Percentiles rank a stretch among this genome's conserved stretches.
Evolutionary conservation across 2,329 filamentous ascomycete genomes (phyloP).

Genomic region (Paecilomyces sp.): DNA sequence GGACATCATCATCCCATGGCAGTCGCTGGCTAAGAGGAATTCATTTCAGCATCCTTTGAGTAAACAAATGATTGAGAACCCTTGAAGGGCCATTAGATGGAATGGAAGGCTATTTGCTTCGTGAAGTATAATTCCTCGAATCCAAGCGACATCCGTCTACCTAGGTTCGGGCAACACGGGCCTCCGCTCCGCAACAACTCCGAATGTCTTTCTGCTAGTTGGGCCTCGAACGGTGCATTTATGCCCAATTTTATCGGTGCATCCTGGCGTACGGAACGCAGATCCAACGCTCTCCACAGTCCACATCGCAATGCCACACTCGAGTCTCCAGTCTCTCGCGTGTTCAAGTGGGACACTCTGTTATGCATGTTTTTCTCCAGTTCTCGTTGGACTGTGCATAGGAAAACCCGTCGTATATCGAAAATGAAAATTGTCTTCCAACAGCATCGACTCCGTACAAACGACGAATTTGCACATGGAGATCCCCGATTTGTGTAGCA

Average conservation of each 20-base stretch:
- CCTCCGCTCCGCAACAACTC: constrained; percentile 6
- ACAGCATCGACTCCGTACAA: not conserved
- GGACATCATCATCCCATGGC: not conserved
- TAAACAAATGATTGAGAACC: not conserved
- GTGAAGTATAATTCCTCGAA: not conserved
- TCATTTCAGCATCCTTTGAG: not conserved
- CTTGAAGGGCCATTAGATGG: not conserved
- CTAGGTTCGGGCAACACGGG: not conserved
- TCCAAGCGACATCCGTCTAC: not conserved
- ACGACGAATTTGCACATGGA: not conserved
- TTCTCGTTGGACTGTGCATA: not conserved
- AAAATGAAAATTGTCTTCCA: not conserved
- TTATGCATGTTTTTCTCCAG: not conserved
- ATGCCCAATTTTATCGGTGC: constrained; percentile 19
- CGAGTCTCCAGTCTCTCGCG: not conserved
- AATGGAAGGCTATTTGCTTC: not conserved
- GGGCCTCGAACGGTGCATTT: constrained; percentile 17
- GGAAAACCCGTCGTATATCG: not conserved
- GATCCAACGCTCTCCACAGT: constrained; percentile 14
- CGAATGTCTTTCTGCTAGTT: constrained; percentile 6
- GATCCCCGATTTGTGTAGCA: not conserved
- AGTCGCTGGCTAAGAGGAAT: not conserved
- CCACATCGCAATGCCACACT: not conserved
- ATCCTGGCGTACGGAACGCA: constrained; percentile 6
- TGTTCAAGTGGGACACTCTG: not conserved